Conservation (phyloP, 164 flowering plant genomes). For the Pachysandra terminalis region DNA sequence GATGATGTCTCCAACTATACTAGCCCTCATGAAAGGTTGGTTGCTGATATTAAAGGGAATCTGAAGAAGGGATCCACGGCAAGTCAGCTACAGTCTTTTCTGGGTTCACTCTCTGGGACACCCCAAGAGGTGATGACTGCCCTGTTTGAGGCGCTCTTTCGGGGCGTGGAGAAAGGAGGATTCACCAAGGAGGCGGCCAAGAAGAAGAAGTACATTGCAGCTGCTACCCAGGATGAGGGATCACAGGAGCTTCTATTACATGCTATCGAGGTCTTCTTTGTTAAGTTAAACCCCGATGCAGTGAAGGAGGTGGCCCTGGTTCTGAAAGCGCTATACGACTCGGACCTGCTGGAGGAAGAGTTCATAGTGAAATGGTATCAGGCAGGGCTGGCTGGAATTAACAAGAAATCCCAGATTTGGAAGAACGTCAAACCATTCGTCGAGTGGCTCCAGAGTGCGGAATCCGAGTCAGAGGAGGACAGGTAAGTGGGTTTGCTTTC, state of each 20-base stretch:
- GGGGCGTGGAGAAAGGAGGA: slow-evolving; percentile 57
- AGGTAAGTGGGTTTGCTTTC: background rate
- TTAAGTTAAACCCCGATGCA: slow-evolving; percentile 33
- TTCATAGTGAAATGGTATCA: slow-evolving; percentile 49
- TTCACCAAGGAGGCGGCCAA: slow-evolving; percentile 55
- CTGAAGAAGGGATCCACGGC: slow-evolving; percentile 46
- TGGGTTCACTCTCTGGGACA: slow-evolving; percentile 35
- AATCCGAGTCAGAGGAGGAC: slow-evolving; percentile 66
- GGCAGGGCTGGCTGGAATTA: slow-evolving; percentile 38
- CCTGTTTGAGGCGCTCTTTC: slow-evolving; percentile 52
- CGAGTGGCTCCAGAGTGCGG: slow-evolving; percentile 79
- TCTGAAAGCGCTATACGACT: slow-evolving; percentile 60
- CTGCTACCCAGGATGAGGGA: slow-evolving; percentile 39
- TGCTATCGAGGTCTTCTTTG: slow-evolving; percentile 48
- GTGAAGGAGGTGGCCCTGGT: slow-evolving; percentile 59
- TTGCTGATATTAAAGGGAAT: slow-evolving; percentile 29
- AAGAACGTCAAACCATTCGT: slow-evolving; percentile 61
- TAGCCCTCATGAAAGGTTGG: no score
- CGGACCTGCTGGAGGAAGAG: slow-evolving; percentile 66
- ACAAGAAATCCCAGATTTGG: slow-evolving; percentile 45
- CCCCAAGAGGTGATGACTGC: slow-evolving; percentile 43
- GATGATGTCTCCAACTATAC: no score
- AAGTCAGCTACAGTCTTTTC: slow-evolving; percentile 28
- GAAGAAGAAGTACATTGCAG: slow-evolving; percentile 50
- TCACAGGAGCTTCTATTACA: slow-evolving; percentile 40